Conservation (phyloP, 257 asterid species). For the Verbena officinalis region DNA sequence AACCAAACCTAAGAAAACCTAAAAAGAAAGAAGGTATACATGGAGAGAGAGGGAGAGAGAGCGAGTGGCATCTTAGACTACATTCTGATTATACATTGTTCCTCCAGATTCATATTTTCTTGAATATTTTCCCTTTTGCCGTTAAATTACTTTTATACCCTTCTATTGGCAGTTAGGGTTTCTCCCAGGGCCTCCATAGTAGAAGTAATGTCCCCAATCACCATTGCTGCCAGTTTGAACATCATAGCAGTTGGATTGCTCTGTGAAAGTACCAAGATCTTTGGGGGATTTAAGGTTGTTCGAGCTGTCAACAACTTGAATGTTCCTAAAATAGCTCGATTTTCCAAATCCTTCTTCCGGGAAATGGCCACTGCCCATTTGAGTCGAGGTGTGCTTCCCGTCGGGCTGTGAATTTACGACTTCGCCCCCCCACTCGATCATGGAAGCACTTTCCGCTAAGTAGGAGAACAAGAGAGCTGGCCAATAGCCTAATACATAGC, state of each 20-base stretch:
- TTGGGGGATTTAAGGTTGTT: conserved; percentile 80
- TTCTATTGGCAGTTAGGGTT: conserved; percentile 62
- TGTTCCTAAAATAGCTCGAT: conserved; percentile 81
- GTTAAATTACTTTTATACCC: neutral
- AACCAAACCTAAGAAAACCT: conserved; percentile 42
- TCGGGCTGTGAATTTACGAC: conserved; percentile 69
- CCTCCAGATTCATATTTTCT: conserved; percentile 16
- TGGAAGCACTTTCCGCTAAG: conserved; percentile 78
- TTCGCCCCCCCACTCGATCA: conserved; percentile 96
- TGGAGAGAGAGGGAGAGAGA: neutral
- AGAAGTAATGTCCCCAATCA: conserved; percentile 91
- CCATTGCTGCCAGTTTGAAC: conserved; percentile 75
- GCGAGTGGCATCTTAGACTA: conserved; percentile 33
- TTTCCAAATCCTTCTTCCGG: conserved; percentile 90
- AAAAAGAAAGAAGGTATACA: conserved; percentile 35
- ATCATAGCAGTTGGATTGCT: conserved; percentile 85
- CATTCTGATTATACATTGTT: conserved; percentile 43
- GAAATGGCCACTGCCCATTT: conserved; percentile 91
- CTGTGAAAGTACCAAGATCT: conserved; percentile 73
- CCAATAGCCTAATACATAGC: conserved; percentile 83
- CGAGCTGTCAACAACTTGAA: conserved; percentile 79
- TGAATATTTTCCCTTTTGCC: neutral
- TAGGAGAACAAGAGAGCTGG: conserved; percentile 89
- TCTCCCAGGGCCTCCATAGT: conserved; percentile 94
- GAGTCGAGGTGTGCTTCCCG: conserved; percentile 85